phyloP scores from a whole-genome alignment of 345 rosid species.

The Populus alba region DNA sequence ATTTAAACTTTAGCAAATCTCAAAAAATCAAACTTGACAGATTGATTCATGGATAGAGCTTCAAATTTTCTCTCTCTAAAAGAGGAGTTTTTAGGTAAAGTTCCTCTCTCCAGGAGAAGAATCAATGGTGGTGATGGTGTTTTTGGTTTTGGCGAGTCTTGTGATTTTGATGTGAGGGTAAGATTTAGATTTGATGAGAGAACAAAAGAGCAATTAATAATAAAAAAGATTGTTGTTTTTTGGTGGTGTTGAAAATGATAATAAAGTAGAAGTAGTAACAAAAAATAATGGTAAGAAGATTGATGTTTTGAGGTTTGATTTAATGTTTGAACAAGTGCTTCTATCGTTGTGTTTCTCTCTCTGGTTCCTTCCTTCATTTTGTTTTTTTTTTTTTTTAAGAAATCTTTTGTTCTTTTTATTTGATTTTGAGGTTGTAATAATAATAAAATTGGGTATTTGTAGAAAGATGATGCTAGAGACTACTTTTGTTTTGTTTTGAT shows the following conservation, averaged over 20 bases:
- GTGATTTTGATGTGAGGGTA: slow-evolving; percentile 63
- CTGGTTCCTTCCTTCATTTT: slow-evolving; percentile 20
- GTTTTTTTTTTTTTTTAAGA: not conserved
- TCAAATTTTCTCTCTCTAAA: not conserved
- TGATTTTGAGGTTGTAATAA: not conserved
- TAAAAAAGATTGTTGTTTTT: slow-evolving; percentile 1
- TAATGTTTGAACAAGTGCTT: slow-evolving; percentile 26
- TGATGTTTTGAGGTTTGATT: slow-evolving; percentile 15
- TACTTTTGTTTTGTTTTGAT: not conserved
- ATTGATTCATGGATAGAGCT: not conserved
- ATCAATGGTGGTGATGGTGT: not conserved
- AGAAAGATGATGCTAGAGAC: not conserved
- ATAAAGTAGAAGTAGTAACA: slow-evolving; percentile 6
- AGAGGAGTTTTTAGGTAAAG: not conserved
- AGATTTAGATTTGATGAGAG: slow-evolving; percentile 28
- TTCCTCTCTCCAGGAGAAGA: slow-evolving; percentile 10
- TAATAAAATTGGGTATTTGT: slow-evolving; percentile 4
- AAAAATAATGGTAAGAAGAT: slow-evolving; percentile 9
- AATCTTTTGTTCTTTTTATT: not conserved
- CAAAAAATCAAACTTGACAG: not conserved
- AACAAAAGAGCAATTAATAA: slow-evolving; percentile 8
- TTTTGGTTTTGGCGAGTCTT: slow-evolving; percentile 18
- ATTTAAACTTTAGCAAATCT: not conserved
- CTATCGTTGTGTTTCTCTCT: slow-evolving; percentile 21
- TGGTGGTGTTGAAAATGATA: slow-evolving; percentile 3